Base-by-base conservation (phyloP, 768 basidiomycete species). In the Tephrocybe rancida region DNA sequence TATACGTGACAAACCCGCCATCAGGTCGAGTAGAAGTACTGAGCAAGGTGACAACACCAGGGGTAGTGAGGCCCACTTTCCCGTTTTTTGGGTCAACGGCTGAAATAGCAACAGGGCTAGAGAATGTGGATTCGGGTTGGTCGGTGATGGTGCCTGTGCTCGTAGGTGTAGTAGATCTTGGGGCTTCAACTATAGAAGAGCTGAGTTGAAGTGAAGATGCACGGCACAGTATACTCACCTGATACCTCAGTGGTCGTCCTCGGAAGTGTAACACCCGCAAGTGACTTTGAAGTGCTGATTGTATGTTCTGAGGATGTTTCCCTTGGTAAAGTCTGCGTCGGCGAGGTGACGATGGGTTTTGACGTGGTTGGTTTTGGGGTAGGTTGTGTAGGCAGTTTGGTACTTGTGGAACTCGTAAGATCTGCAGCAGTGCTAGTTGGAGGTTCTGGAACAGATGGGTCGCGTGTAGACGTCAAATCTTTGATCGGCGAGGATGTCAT, bases 1-100 rank as follows among this genome's bases (percentile, higher is more conserved):
- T 86, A 51, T 74, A 65, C 2, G 81, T 83, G 18, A 77, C 66
- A 21, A 75, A 59, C 18, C 64, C 61, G 8, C 83, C 81, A 57
- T 80, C 69, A 6, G 77, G 55, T 52, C 70, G 69, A 16, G 76
- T 79, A 2, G 79, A 77, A 5, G 80, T 75, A 27, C 70, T 77
- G 41, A 75, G 56, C 21, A 78, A 67, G 3, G 82, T 82, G 26
- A 83, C 68, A 16, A 80, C 55, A 7, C 79, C 66, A 10, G 81
- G 81, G 1, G 76, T 73, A 0, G 73, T 72, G 30, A 78, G 58
- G 18, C 70, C 67, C 10, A 70, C 66, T 32, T 71, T 68, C 42
- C 76, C 76, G 53, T 73, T 65, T 3, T 64, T 48, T 7, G 66
- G 49, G 48, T 72, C 67, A 5, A 74, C 77, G 19, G 71, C 65